Percentiles rank a stretch among this genome's conserved stretches.
These are phyloP conservation scores for Hypoxylon trugodes DNA, from an alignment of 495 filamentous ascomycete species.

Conservation along the genomic window DNA sequence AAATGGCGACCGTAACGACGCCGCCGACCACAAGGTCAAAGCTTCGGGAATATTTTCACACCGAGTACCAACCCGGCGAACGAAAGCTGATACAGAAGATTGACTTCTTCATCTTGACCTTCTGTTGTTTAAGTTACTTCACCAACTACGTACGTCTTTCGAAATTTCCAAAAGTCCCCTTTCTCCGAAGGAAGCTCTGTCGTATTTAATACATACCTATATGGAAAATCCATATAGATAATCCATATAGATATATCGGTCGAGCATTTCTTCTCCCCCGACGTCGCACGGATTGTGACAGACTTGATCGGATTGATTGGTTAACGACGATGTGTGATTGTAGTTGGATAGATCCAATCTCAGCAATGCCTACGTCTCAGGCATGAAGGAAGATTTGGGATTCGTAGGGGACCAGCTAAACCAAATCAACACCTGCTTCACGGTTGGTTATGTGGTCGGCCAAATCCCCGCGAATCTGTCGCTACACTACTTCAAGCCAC, in stretches of 20 bases:
- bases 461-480: conserved; percentile 69
- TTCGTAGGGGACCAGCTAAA: conserved; percentile 67
- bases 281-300: too few relatives aligned
- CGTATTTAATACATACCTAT: not conserved
- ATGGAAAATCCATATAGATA: too few relatives aligned
- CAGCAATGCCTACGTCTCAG: conserved; percentile 70
- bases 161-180: not conserved
- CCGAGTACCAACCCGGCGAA: conserved; percentile 52
- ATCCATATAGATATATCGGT: too few relatives aligned
- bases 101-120: conserved; percentile 72
- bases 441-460: conserved; percentile 62
- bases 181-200: too few relatives aligned
- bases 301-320: not conserved
- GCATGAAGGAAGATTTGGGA: conserved; percentile 70
- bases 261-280: too few relatives aligned
- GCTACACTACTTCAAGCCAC: conserved; percentile 65
- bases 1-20: conserved; percentile 28
- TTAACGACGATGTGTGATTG: conserved; percentile 35
- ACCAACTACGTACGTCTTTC: conserved; percentile 48
- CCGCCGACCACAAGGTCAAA: conserved; percentile 28
- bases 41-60: conserved; percentile 47
- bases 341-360: conserved; percentile 67
- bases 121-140: conserved; percentile 70
- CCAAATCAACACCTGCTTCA: conserved; percentile 63
- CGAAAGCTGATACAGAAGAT: conserved; percentile 61